Evolutionary conservation across 495 filamentous ascomycete species (phyloP).

Genomic region (Eremomyces bilateralis): DNA sequence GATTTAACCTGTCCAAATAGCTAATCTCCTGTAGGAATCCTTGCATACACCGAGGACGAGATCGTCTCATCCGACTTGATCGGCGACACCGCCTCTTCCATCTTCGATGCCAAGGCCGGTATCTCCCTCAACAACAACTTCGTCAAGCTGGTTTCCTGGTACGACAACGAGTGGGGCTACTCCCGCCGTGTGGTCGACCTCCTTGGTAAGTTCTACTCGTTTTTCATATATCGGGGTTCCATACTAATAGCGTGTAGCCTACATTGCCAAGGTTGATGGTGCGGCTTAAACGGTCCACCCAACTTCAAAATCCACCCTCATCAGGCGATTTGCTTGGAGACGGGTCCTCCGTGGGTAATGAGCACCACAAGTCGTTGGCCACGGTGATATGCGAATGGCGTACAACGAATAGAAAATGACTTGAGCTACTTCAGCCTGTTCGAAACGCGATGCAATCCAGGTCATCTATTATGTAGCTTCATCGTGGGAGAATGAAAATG

Average conservation of each 20-base stretch:
- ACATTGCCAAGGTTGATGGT: constrained; percentile 8
- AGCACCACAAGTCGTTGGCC: too few relatives aligned
- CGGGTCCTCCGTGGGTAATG: too few relatives aligned
- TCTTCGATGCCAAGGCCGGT: constrained; percentile 99
- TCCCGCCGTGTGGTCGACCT: constrained; percentile 97
- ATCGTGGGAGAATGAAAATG: too few relatives aligned
- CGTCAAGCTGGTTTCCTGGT: constrained; percentile 96
- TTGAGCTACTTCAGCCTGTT: too few relatives aligned
- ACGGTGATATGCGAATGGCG: too few relatives aligned
- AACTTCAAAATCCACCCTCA: not conserved
- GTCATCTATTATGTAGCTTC: too few relatives aligned
- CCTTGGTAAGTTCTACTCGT: constrained; percentile 28
- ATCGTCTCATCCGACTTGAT: constrained; percentile 84
- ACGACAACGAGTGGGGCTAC: constrained; percentile 96
- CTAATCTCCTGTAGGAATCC: constrained; percentile 41
- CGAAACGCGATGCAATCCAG: too few relatives aligned
- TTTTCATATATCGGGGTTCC: not conserved
- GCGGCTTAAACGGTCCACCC: constrained; percentile 1
- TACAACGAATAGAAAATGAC: too few relatives aligned
- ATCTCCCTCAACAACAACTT: constrained; percentile 96
- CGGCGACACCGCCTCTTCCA: constrained; percentile 79
- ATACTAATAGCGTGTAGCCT: constrained; percentile 1
- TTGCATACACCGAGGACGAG: constrained; percentile 93
- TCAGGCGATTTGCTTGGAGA: too few relatives aligned
- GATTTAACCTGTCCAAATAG: not conserved